These are phyloP conservation scores for Marsdenia floribunda DNA, from an alignment of 257 asterid species.

Conservation along the genomic window DNA sequence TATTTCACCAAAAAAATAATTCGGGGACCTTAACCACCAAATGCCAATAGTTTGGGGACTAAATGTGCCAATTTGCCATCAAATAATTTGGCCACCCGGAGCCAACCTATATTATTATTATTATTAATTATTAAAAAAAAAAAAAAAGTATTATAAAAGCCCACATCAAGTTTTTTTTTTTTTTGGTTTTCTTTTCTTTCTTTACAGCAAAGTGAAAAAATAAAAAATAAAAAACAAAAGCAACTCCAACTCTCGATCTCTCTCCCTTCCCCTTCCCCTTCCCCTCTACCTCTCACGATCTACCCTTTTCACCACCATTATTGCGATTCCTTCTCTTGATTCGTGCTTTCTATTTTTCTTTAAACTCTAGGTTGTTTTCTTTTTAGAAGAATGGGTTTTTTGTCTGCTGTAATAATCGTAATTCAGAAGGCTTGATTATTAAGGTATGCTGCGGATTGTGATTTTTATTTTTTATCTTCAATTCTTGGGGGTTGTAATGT, in stretches of 20 bases:
- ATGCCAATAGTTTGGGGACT: too few relatives aligned
- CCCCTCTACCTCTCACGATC: constrained; percentile 15
- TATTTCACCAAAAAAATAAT: too few relatives aligned
- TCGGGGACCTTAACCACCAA: too few relatives aligned
- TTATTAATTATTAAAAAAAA: background rate
- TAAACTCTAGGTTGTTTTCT: background rate
- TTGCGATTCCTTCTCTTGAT: constrained; percentile 16
- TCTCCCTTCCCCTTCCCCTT: constrained; percentile 8
- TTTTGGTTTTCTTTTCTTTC: constrained; percentile 7
- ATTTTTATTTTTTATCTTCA: constrained; percentile 10
- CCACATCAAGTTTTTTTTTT: constrained; percentile 5
- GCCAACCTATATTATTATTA: too few relatives aligned
- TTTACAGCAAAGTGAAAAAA: constrained; percentile 16
- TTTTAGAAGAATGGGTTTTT: constrained; percentile 21
- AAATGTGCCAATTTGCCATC: too few relatives aligned
- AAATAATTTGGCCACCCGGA: constrained; percentile 22
- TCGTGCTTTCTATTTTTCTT: constrained; percentile 1
- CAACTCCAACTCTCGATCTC: background rate
- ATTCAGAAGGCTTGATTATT: constrained; percentile 18
- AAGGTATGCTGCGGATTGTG: constrained; percentile 22
- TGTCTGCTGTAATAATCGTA: constrained; percentile 19
- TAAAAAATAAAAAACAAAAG: background rate
- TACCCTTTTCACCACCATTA: constrained; percentile 27
- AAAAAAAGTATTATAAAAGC: background rate
- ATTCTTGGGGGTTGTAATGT: constrained; percentile 8